These are phyloP conservation scores for Krasilnikovozyma curviuscula DNA, from an alignment of 768 basidiomycete species.

Conservation along the genomic window DNA sequence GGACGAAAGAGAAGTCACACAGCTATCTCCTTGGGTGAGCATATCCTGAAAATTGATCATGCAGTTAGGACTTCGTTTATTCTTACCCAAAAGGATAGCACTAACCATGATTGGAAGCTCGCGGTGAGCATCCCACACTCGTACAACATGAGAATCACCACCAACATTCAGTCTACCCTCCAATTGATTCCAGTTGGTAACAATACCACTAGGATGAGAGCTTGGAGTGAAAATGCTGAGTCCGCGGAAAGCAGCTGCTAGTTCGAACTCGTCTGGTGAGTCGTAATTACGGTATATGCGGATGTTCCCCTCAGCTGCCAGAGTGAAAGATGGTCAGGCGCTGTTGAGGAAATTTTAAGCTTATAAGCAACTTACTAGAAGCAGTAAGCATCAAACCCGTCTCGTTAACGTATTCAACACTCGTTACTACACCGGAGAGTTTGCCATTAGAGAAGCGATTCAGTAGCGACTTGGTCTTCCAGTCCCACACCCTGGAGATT, in stretches of 20 bases:
- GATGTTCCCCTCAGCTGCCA: slow-evolving; percentile 69
- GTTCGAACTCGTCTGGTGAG: slow-evolving; percentile 51
- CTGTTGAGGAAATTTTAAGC: neutral
- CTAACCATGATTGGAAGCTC: slow-evolving; percentile 57
- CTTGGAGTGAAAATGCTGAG: slow-evolving; percentile 38
- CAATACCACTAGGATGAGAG: slow-evolving; percentile 46
- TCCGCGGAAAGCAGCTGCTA: slow-evolving; percentile 85
- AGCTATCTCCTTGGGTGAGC: slow-evolving; percentile 72
- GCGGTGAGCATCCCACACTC: slow-evolving; percentile 87
- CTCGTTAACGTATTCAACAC: slow-evolving; percentile 82
- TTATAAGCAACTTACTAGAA: slow-evolving; percentile 39
- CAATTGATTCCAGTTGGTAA: slow-evolving; percentile 85
- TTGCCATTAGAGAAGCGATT: slow-evolving; percentile 81
- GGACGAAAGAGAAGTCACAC: slow-evolving; percentile 64
- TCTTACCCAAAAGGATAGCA: slow-evolving; percentile 1
- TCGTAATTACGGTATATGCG: slow-evolving; percentile 88
- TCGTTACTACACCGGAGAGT: slow-evolving; percentile 60
- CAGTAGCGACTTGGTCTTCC: slow-evolving; percentile 59
- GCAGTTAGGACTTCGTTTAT: neutral
- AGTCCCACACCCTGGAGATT: slow-evolving; percentile 66
- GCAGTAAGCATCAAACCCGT: slow-evolving; percentile 76
- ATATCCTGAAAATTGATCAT: slow-evolving; percentile 41
- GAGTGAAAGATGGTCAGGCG: neutral
- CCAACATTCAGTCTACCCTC: slow-evolving; percentile 70
- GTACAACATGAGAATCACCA: slow-evolving; percentile 71